These are phyloP conservation scores for Cryphonectria naterciae DNA, from an alignment of 2,329 filamentous ascomycete species.

Conservation along the genomic window DNA sequence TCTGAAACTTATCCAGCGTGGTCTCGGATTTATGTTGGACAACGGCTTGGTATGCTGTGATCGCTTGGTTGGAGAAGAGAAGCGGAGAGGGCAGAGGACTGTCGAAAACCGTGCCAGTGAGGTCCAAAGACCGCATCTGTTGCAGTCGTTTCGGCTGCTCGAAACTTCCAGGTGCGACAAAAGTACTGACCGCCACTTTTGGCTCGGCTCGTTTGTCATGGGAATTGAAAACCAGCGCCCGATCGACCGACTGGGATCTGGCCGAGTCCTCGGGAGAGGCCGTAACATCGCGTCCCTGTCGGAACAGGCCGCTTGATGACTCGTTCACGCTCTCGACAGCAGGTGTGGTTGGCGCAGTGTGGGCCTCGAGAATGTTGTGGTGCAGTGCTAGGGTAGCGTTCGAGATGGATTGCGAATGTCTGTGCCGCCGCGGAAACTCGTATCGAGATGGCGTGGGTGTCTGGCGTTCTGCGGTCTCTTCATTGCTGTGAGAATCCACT, in stretches of 20 bases:
- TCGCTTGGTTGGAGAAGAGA: slow-evolving; percentile 44
- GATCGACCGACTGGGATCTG: slow-evolving; percentile 67
- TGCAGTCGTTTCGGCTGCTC: slow-evolving; percentile 54
- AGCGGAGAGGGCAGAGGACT: slow-evolving; percentile 42
- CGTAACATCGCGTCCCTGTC: slow-evolving; percentile 47
- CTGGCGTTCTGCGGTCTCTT: slow-evolving; percentile 38
- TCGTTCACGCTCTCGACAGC: slow-evolving; percentile 41
- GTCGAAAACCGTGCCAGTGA: slow-evolving; percentile 38
- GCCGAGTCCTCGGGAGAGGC: slow-evolving; percentile 49
- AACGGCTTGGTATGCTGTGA: slow-evolving; percentile 47
- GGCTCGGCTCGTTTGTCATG: slow-evolving; percentile 68
- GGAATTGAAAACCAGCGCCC: slow-evolving; percentile 58
- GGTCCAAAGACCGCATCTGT: slow-evolving; percentile 51
- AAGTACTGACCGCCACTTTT: slow-evolving; percentile 65
- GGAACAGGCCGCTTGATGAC: slow-evolving; percentile 48
- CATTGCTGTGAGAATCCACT: slow-evolving; percentile 43
- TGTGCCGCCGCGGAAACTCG: slow-evolving; percentile 44
- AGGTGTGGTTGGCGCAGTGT: slow-evolving; percentile 44
- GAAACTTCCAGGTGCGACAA: slow-evolving; percentile 63
- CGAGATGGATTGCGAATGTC: slow-evolving; percentile 48
- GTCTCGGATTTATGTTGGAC: slow-evolving; percentile 44
- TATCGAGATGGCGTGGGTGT: slow-evolving; percentile 38
- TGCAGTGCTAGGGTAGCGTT: slow-evolving; percentile 51
- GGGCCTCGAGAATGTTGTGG: slow-evolving; percentile 39
- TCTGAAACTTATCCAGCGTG: slow-evolving; percentile 44